Percentiles rank a stretch among this genome's conserved stretches.
Conservation (phyloP, 495 filamentous ascomycete genomes). For the Oleoguttula mirabilis region DNA sequence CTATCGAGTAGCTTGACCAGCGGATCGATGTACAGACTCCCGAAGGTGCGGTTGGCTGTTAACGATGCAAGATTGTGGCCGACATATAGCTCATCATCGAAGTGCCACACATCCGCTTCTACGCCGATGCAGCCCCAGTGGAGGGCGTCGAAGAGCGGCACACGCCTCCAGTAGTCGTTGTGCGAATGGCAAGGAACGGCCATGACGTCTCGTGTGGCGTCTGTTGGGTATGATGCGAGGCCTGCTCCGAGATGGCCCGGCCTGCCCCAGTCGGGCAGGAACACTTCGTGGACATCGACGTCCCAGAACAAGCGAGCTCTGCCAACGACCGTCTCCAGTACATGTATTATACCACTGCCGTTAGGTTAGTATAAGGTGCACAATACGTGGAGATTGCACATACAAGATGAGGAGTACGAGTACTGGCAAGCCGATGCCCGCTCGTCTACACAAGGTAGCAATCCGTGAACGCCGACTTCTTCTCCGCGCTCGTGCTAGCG, state of each 20-base stretch:
- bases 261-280: conserved; percentile 43
- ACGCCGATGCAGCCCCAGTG: conserved; percentile 58
- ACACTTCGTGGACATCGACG: conserved; percentile 4
- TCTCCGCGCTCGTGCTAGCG: neutral
- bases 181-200: conserved; percentile 68
- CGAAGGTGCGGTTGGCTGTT: conserved; percentile 25
- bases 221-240: conserved; percentile 56
- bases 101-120: conserved; percentile 84
- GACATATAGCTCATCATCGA: conserved; percentile 48
- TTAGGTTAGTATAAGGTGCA: neutral
- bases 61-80: conserved; percentile 27
- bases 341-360: conserved; percentile 11
- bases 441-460: neutral
- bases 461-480: neutral
- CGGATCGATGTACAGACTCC: conserved; percentile 28
- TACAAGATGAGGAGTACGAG: conserved; percentile 1
- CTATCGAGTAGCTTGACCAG: conserved; percentile 24
- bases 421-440: neutral
- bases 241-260: conserved; percentile 37
- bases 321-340: conserved; percentile 4
- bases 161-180: conserved; percentile 80
- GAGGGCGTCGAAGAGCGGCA: conserved; percentile 57
- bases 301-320: conserved; percentile 8
- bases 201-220: conserved; percentile 57
- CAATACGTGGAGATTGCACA: neutral